Conservation (phyloP, 495 filamentous ascomycete species). For the Penicillium malachiteum region DNA sequence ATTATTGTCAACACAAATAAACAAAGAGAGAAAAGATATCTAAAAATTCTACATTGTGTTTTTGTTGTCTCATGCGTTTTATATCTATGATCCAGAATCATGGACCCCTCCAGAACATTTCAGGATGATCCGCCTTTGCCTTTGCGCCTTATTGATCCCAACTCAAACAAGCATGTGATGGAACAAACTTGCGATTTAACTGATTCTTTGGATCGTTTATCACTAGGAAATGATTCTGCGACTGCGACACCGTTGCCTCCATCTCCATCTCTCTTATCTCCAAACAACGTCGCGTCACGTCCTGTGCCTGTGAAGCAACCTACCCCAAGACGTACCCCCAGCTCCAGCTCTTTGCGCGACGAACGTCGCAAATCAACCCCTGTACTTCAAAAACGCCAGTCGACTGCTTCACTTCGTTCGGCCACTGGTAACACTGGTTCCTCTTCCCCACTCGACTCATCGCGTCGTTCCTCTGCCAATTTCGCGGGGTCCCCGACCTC, state of each 20-base stretch:
- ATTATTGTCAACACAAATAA: no score
- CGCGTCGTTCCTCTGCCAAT: constrained; percentile 49
- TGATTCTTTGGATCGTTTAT: constrained; percentile 47
- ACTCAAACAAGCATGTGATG: constrained; percentile 17
- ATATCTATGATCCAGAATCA: constrained; percentile 23
- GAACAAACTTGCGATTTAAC: constrained; percentile 26
- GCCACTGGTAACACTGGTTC: constrained; percentile 26
- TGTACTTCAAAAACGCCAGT: constrained; percentile 45
- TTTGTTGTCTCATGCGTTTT: constrained; percentile 3
- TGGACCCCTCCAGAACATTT: constrained; percentile 35
- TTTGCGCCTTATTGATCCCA: constrained; percentile 26
- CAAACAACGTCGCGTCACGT: constrained; percentile 30
- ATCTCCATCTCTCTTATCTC: constrained; percentile 42
- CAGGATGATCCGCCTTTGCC: constrained; percentile 24
- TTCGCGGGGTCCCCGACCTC: constrained; percentile 38
- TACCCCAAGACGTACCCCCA: constrained; percentile 49
- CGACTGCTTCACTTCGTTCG: constrained; percentile 44
- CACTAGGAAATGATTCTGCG: constrained; percentile 42
- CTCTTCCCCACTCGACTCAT: constrained; percentile 35
- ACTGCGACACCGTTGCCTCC: constrained; percentile 45
- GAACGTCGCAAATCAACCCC: constrained; percentile 43
- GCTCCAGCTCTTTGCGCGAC: constrained; percentile 52
- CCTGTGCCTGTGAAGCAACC: constrained; percentile 16
- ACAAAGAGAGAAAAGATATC: no score
- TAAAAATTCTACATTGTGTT: no score